A percentile compares a stretch with the other conserved stretches of the same genome.
Conservation (phyloP, 352 stramenopile species). For the Phytophthora quininea region DNA sequence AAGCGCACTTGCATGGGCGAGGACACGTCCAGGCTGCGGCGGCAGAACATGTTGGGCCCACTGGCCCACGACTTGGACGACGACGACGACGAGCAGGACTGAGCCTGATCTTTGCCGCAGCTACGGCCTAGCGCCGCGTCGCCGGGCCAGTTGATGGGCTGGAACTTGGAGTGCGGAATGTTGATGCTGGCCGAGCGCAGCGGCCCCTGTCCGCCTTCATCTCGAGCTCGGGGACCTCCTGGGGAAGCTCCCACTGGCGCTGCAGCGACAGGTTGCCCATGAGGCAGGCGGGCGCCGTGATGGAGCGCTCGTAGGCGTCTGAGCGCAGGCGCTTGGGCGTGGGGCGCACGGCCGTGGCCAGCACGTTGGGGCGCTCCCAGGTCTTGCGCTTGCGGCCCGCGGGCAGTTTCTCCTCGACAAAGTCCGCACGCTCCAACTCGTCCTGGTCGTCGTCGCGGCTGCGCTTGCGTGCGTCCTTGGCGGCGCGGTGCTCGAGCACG, state of each 20-base stretch:
- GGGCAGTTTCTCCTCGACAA: conserved; percentile 18
- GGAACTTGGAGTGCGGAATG: conserved; percentile 46
- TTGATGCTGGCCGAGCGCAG: conserved; percentile 52
- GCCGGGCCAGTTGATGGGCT: conserved; percentile 43
- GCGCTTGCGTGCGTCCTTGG: conserved; percentile 38
- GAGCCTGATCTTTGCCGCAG: conserved; percentile 25
- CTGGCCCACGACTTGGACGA: conserved; percentile 64
- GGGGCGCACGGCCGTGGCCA: conserved; percentile 48
- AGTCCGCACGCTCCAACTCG: conserved; percentile 10
- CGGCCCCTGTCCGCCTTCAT: conserved; percentile 15
- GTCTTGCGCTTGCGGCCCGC: conserved; percentile 66
- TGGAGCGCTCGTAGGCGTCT: conserved; percentile 38
- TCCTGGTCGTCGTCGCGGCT: conserved; percentile 21
- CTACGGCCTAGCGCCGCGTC: conserved; percentile 18
- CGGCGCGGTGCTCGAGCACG: conserved; percentile 48
- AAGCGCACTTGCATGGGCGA: conserved; percentile 64
- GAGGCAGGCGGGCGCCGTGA: conserved; percentile 34
- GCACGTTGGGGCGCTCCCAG: conserved; percentile 41
- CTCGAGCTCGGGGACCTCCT: conserved; percentile 15
- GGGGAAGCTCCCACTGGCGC: conserved; percentile 9
- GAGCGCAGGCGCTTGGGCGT: conserved; percentile 64
- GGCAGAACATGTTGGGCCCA: conserved; percentile 65
- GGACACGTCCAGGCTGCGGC: conserved; percentile 70
- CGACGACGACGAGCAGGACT: conserved; percentile 46
- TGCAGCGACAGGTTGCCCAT: conserved; percentile 39